Conservation (phyloP, 495 filamentous ascomycete species). For the Penicillium fimorum region DNA sequence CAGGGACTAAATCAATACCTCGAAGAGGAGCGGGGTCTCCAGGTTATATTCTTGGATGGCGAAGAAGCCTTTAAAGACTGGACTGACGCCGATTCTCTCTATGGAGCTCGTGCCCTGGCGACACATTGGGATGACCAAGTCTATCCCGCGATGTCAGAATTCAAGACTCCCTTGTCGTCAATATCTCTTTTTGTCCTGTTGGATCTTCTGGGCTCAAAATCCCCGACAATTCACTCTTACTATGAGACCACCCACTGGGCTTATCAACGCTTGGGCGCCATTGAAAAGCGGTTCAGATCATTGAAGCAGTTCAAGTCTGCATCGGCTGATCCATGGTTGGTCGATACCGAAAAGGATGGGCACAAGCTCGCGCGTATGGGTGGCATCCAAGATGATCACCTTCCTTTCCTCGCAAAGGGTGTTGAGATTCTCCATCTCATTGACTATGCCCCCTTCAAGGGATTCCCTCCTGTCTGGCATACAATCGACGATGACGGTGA, state of each 20-base stretch:
- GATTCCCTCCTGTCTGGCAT: constrained; percentile 88
- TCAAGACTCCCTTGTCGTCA: constrained; percentile 66
- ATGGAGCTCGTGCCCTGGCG: constrained; percentile 79
- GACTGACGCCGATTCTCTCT: constrained; percentile 78
- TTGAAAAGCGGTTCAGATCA: constrained; percentile 69
- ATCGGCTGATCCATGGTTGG: constrained; percentile 42
- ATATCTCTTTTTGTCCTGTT: constrained; percentile 92
- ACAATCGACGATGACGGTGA: constrained; percentile 76
- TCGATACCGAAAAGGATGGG: constrained; percentile 53
- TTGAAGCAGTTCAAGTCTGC: constrained; percentile 53
- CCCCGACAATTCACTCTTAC: constrained; percentile 73
- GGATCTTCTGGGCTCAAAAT: constrained; percentile 74
- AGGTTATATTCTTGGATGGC: constrained; percentile 87
- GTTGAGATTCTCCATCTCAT: constrained; percentile 90
- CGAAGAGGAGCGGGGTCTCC: constrained; percentile 76
- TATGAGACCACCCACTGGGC: constrained; percentile 93
- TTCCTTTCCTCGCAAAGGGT: constrained; percentile 81
- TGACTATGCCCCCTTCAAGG: constrained; percentile 51
- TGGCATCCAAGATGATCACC: constrained; percentile 78
- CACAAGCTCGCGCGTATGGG: constrained; percentile 43
- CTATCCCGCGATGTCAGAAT: constrained; percentile 69
- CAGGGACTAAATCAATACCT: constrained; percentile 50
- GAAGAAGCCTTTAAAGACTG: constrained; percentile 87
- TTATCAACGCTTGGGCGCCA: constrained; percentile 64
- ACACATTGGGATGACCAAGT: constrained; percentile 65